Base-by-base conservation (phyloP, 139 green algal species). In the Monoraphidium neglectum region DNA sequence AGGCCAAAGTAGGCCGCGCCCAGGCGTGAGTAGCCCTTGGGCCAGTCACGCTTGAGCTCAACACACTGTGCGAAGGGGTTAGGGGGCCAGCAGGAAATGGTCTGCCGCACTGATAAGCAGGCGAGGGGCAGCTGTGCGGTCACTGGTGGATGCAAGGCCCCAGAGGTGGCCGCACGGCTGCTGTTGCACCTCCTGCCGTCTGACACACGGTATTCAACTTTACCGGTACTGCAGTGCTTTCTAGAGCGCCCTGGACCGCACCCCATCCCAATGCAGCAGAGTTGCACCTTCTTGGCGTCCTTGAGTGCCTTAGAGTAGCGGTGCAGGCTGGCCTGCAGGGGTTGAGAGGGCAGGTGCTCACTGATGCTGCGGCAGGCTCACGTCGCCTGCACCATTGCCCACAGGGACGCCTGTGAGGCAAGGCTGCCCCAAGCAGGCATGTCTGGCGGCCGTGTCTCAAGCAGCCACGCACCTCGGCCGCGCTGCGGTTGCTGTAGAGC, bases 401-500 rank as follows among this genome's bases (percentile, higher is more conserved):
- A 8, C 43, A 51, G 43, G 8, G 43, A 8, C 12, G 8, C 8
- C 12, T 51, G 43, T 12, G 8, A 8, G 43, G 12, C 43, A 51
- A 12, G 8, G 8, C 43, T 51, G 43, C 43, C 43, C 8, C 43
- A 51, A 12, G 12, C 43, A 51, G 43, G 8, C 43, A 8, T 51
- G 43, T 21, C 12, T 51, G n/a, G n/a, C n/a, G n/a, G 8, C 43
- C 8, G 8, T 12, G 36, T 35, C 33, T 15, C 24, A 4, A 26
- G 68, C 68, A 23, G 26, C 33, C 67, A 24, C 76, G 33, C 66
- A 95, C 91, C 67, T 93, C 53, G 23, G 90, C 82, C 10, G 95
- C 96, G 2, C 91, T 97, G 15, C 95, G 84, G 84, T 99, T 99
- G 86, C 86, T 95, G 87, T 93, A 99, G 3, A 98, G 87, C 6